phyloP scores from a whole-genome alignment of 306 rosid genomes.

The Hippophae rhamnoides region DNA sequence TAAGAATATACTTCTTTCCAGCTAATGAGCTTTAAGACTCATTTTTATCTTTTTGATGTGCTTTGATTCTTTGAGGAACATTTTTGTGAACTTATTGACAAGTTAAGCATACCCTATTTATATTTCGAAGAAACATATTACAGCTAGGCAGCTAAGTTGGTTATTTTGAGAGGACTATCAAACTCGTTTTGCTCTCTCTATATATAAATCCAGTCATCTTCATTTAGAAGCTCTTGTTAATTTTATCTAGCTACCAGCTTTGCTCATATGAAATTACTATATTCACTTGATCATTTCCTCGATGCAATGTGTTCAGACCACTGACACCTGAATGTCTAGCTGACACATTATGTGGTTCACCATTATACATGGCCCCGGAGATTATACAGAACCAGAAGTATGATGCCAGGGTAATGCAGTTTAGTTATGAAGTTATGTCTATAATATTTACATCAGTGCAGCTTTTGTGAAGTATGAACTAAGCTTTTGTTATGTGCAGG shows the following conservation, averaged over 20 bases:
- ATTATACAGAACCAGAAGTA: conserved; percentile 60
- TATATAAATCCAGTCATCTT: neutral
- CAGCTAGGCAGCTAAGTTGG: neutral
- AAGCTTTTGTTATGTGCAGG: conserved; percentile 40
- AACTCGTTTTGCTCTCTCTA: too few relatives aligned
- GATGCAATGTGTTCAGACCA: conserved; percentile 47
- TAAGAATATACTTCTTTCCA: neutral
- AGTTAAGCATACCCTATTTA: conserved; percentile 2
- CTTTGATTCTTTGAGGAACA: neutral
- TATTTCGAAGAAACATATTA: conserved; percentile 5
- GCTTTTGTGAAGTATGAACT: conserved; percentile 4
- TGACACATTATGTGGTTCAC: conserved; percentile 90
- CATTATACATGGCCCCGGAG: conserved; percentile 98
- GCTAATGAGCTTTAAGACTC: neutral
- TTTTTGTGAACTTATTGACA: conserved; percentile 1
- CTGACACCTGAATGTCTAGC: conserved; percentile 64
- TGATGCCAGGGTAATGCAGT: conserved; percentile 71
- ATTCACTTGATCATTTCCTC: conserved; percentile 15
- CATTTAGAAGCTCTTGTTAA: neutral
- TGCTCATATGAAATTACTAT: neutral
- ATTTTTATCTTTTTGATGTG: neutral
- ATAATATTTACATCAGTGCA: conserved; percentile 1
- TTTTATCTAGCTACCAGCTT: conserved; percentile 3
- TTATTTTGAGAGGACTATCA: neutral
- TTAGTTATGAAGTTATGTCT: conserved; percentile 12